Evolutionary conservation across 2,329 filamentous ascomycete genomes (phyloP), one percentile per base, ranked within the genome.

Genomic region (Epichloe aotearoae): DNA sequence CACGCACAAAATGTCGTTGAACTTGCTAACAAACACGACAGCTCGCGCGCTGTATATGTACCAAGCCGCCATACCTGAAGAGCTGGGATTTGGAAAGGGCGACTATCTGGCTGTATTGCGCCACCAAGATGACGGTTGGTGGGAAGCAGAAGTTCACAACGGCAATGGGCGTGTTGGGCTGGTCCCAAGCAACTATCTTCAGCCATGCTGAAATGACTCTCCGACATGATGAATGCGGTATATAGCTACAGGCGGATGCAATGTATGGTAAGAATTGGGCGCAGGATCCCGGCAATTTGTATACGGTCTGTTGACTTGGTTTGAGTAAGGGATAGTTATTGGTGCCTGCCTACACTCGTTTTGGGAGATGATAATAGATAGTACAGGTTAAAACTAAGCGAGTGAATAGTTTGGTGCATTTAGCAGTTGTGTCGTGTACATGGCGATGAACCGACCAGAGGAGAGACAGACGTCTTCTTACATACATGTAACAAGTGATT

Each of bases 101-200:
- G 94, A 98, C 63, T 82, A 91, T 53, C 74, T 98, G 14, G 88
- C 91, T 2, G 83, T 98, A 14, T 73, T 96, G 45, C 79, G 90
- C 53, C 81, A 95, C 61, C 93, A 98, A 69, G 93, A 98, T 64
- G 93, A 98, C 63, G 93, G 93, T 19, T 98, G 93, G 93, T 98
- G 94, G 93, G 93, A 98, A 71, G 94, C 94, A 12, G 91, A 96
- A 66, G 80, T 96, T 40, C 86, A 90, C 44, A 83, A 83, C 23
- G 75, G 76, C 55, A 77, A 74, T 55, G 80, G 76, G 47, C 74
- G 69, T 47, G 64, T 75, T 52, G 81, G 81, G 54, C 71, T 84
- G 61, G 80, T 84, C 56, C 81, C 81, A 56, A 84, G 81, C 66
- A 84, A 84, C 63, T 84, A 84, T 59, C 71, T 84, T 53, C 76